Conservation (phyloP, 305 asterid species). For the Fraxinus dipetala region DNA sequence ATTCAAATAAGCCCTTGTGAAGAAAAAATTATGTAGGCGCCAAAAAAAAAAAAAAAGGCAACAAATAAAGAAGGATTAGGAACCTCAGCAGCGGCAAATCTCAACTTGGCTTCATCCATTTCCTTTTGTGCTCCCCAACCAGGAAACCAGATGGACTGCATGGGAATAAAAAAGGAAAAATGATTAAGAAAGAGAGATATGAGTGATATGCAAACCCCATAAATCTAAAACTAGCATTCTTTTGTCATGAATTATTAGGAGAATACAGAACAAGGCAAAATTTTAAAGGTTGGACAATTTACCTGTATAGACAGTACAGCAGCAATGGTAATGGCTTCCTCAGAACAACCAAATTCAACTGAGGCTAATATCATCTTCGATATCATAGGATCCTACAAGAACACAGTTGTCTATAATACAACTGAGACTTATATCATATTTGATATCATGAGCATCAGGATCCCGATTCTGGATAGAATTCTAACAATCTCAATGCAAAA, state of each 20-base stretch:
- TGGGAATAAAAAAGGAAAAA: constrained; percentile 3
- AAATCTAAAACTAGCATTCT: constrained; percentile 5
- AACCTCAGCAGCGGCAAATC: constrained; percentile 98
- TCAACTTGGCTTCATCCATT: constrained; percentile 83
- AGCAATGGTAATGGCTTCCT: constrained; percentile 87
- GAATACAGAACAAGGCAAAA: constrained; percentile 4
- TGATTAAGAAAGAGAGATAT: neutral
- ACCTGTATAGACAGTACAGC: constrained; percentile 95
- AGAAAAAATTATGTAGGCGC: neutral
- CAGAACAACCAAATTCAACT: constrained; percentile 74
- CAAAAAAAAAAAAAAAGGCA: neutral
- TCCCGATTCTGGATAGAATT: neutral
- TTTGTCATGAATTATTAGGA: constrained; percentile 4
- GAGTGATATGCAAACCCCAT: neutral
- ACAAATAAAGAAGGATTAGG: neutral
- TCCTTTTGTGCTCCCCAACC: constrained; percentile 77
- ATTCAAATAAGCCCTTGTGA: neutral
- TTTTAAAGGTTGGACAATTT: neutral
- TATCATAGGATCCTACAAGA: constrained; percentile 81
- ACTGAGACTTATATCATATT: neutral
- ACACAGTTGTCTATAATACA: constrained; percentile 16
- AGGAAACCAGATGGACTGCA: constrained; percentile 89
- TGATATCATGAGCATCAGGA: neutral
- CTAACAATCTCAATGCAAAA: neutral
- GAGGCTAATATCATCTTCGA: constrained; percentile 93